phyloP scores from a whole-genome alignment of 805 yeast genomes.

The Lachancea quebecensis region DNA sequence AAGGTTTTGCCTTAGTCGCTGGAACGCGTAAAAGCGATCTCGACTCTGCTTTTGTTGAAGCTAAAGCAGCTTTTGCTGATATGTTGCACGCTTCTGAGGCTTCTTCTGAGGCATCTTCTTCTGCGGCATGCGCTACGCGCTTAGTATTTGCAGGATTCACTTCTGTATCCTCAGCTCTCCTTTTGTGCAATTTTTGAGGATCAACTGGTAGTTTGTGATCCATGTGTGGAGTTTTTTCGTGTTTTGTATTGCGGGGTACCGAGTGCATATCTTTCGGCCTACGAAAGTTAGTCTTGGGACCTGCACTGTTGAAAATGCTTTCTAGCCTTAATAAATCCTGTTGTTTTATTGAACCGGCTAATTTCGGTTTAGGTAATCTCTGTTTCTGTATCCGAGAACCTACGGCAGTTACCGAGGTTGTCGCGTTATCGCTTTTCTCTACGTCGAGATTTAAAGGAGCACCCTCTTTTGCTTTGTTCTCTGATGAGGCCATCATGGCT shows the following conservation, averaged over 20 bases:
- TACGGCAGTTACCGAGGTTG: neutral
- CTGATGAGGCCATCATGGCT: too few species aligned
- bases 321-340: constrained; percentile 22
- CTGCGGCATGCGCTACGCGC: too few species aligned
- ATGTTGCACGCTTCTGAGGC: too few species aligned
- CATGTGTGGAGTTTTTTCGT: too few species aligned
- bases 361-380: neutral
- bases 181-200: too few species aligned
- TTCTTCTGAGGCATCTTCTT: too few species aligned
- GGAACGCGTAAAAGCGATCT: too few species aligned
- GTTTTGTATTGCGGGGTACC: too few species aligned
- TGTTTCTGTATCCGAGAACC: neutral
- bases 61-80: too few species aligned
- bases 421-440: neutral
- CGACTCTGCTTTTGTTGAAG: too few species aligned
- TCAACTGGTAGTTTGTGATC: too few species aligned
- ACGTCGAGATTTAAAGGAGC: neutral
- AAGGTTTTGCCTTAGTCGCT: neutral
- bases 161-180: neutral
- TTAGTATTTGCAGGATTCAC: neutral
- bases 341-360: constrained; percentile 10
- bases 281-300: neutral
- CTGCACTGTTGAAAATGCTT: constrained; percentile 11
- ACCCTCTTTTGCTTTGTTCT: too few species aligned
- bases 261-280: neutral